phyloP scores from a whole-genome alignment of 345 rosid species.

The Hypericum androsaemum region DNA sequence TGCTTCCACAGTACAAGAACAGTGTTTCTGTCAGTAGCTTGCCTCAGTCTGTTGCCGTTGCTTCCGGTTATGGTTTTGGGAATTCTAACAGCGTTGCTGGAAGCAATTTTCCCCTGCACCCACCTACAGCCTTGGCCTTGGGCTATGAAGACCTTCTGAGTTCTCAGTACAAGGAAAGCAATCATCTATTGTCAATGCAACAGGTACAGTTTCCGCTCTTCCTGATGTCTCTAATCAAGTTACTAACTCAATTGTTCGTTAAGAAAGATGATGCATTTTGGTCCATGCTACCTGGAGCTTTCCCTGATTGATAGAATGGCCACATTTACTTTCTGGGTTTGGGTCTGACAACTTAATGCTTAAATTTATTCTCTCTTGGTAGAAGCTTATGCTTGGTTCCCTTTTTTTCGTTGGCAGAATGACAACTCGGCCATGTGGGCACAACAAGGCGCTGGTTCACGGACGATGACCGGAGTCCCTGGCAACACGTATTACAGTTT shows the following conservation, averaged over 20 bases:
- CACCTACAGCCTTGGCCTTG: constrained; percentile 48
- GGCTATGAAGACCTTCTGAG: constrained; percentile 66
- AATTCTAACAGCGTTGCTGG: constrained; percentile 57
- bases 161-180: constrained; percentile 81
- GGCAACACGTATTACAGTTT: constrained; percentile 72
- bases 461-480: constrained; percentile 67
- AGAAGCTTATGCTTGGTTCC: not conserved
- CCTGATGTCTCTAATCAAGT: not conserved
- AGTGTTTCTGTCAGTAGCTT: constrained; percentile 64
- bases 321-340: too few species aligned
- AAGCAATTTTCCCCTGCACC: constrained; percentile 64
- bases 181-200: constrained; percentile 64
- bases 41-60: constrained; percentile 76
- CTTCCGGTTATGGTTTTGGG: constrained; percentile 86
- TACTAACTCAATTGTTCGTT: constrained; percentile 5
- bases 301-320: too few species aligned
- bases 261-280: too few species aligned
- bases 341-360: too few species aligned
- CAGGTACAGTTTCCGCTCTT: constrained; percentile 35
- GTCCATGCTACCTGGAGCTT: too few species aligned
- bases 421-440: constrained; percentile 85
- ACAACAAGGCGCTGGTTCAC: constrained; percentile 71
- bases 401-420: constrained; percentile 31
- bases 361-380: too few species aligned
- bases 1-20: constrained; percentile 84